phyloP scores from a whole-genome alignment of 352 stramenopile species.

The Peronospora tabacina region DNA sequence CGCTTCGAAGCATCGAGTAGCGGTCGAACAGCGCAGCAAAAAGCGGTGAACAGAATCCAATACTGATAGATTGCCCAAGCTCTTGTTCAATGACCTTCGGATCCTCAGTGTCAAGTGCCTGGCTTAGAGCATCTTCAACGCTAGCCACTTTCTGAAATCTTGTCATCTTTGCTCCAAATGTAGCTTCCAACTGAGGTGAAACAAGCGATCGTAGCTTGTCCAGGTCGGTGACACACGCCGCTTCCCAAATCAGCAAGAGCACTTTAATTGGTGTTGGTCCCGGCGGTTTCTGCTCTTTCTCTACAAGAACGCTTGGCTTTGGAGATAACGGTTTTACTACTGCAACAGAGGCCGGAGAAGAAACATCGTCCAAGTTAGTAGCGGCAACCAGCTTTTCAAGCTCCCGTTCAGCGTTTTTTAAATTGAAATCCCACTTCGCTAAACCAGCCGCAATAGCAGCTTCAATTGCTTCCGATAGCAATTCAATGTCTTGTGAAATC shows the following conservation, averaged over 20 bases:
- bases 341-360: constrained; percentile 4
- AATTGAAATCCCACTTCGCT: constrained; percentile 75
- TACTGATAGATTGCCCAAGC: constrained; percentile 44
- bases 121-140: constrained; percentile 31
- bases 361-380: constrained; percentile 3
- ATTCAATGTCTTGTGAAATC: constrained; percentile 54
- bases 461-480: constrained; percentile 63
- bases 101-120: constrained; percentile 27
- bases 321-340: constrained; percentile 1
- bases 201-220: constrained; percentile 16
- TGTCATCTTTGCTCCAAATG: constrained; percentile 37
- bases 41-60: constrained; percentile 44
- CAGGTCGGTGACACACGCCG: constrained; percentile 22
- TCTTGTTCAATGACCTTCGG: constrained; percentile 40
- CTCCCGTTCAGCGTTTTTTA: constrained; percentile 69
- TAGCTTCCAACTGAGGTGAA: constrained; percentile 19
- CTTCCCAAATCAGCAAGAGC: constrained; percentile 43
- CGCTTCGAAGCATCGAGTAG: constrained; percentile 29
- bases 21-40: constrained; percentile 46
- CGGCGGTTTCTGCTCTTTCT: constrained; percentile 14
- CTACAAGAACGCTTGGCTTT: constrained; percentile 7
- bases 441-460: constrained; percentile 47
- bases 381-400: constrained; percentile 45
- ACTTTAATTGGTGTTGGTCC: constrained; percentile 17
- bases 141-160: constrained; percentile 40